Base-by-base conservation (phyloP, 768 basidiomycete genomes). In the Lenzites betulinus region DNA sequence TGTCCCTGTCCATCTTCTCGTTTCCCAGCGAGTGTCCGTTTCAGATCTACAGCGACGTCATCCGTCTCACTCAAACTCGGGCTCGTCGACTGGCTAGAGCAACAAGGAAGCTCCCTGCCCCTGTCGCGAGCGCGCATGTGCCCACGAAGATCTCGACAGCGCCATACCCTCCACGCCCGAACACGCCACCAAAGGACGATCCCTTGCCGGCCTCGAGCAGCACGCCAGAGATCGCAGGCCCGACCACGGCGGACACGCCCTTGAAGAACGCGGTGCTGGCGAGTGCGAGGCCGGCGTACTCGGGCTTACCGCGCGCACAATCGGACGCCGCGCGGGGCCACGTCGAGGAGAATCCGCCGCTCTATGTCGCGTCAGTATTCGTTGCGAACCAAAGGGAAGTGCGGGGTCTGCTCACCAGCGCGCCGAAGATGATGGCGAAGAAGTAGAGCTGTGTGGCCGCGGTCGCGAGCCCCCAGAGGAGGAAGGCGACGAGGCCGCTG, bases 371-470 rank as follows among this genome's bases (percentile, higher is more conserved):
- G 16, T 49, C 38, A 50, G 44, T 22, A 33, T 12, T 28, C 6
- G 38, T 9, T 22, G 2, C 23, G 38, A 11, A 51, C 23, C 13
- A 7, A n/a, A 7, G 3, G 26, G 2, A 28, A 20, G 7, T 3
- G 11, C 28, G 20, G 16, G 38, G 1, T 2, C 23, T 7, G 47
- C 70, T 47, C 28, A 69, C 63, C 43, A 67, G 46, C 18, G 59
- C 67, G 33, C 68, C 70, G 44, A 69, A 71, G 41, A 69, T 55
- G 51, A 71, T 26, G 25, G 63, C 65, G 53, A 69, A 68, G 44
- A 60, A 60, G 49, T 65, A 67, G 9, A 70, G 59, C n/a, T 59
- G 62, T 0, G 63, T 57, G 8, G 66, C 58, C 2, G 58, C 63
- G 35, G 60, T 59, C 22, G 69, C 67, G 44, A 67, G 60, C 43